Evolutionary conservation across 441 rosid genomes (phyloP).

Genomic region (Eutrema salsugineum): DNA sequence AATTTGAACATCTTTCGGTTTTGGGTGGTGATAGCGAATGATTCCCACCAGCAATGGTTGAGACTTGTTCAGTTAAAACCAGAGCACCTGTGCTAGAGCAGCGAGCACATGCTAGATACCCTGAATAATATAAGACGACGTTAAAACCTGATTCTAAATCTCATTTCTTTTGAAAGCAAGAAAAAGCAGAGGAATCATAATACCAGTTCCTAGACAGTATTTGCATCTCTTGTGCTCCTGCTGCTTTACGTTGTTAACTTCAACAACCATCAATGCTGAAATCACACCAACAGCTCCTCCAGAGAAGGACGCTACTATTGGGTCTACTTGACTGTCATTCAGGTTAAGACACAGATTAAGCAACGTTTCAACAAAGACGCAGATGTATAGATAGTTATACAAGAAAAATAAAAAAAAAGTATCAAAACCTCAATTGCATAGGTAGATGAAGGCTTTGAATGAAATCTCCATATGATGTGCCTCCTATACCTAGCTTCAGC

Average conservation of each 20-base stretch:
- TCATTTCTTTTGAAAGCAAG: not conserved
- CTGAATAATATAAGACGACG: slow-evolving; percentile 35
- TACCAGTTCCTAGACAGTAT: slow-evolving; percentile 97
- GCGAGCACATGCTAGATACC: slow-evolving; percentile 98
- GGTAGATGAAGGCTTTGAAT: slow-evolving; percentile 74
- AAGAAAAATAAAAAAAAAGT: not conserved
- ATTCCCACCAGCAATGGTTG: slow-evolving; percentile 46
- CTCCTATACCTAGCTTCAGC: slow-evolving; percentile 91
- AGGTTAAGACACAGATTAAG: not conserved
- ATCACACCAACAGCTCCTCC: slow-evolving; percentile 99
- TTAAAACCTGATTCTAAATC: not conserved
- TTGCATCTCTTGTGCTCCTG: slow-evolving; percentile 98
- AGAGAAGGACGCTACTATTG: slow-evolving; percentile 98
- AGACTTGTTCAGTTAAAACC: slow-evolving; percentile 65
- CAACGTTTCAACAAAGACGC: not conserved
- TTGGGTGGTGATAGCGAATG: slow-evolving; percentile 56
- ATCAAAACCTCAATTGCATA: slow-evolving; percentile 74
- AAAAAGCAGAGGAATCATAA: not conserved
- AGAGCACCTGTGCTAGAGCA: slow-evolving; percentile 86
- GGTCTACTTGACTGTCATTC: slow-evolving; percentile 78
- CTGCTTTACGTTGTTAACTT: slow-evolving; percentile 92
- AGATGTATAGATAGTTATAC: not conserved
- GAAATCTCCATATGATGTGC: slow-evolving; percentile 90
- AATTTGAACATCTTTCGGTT: slow-evolving; percentile 91
- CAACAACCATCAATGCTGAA: slow-evolving; percentile 96